Percentiles rank a stretch among this genome's conserved stretches.
These are phyloP conservation scores for Calocybe gangraenosa DNA, from an alignment of 768 basidiomycete genomes.

Conservation along the genomic window DNA sequence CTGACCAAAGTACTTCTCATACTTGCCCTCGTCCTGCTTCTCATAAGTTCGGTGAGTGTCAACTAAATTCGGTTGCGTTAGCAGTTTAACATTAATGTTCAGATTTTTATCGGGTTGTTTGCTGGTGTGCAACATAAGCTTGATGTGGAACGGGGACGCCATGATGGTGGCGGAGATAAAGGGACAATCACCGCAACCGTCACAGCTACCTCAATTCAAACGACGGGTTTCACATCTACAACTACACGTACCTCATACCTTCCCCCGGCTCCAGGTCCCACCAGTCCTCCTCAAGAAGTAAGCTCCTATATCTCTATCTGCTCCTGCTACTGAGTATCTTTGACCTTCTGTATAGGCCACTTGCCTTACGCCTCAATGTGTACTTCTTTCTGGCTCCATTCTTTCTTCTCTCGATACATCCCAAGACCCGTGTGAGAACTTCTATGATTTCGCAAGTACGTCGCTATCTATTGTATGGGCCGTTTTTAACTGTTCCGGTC, in stretches of 20 bases:
- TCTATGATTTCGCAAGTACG: slow-evolving; percentile 90
- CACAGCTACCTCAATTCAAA: slow-evolving; percentile 23
- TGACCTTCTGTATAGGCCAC: slow-evolving; percentile 37
- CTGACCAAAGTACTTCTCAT: slow-evolving; percentile 81
- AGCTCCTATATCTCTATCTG: slow-evolving; percentile 4
- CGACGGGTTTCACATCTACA: slow-evolving; percentile 25
- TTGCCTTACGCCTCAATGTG: slow-evolving; percentile 78
- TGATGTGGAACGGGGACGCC: slow-evolving; percentile 39
- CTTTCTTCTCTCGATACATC: slow-evolving; percentile 74
- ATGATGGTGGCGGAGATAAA: slow-evolving; percentile 28
- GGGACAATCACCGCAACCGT: slow-evolving; percentile 26
- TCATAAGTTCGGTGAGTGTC: slow-evolving; percentile 60
- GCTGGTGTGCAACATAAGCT: slow-evolving; percentile 84
- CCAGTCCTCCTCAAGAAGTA: slow-evolving; percentile 50
- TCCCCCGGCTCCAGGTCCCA: slow-evolving; percentile 48
- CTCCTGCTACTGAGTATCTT: background rate
- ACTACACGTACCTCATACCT: slow-evolving; percentile 36
- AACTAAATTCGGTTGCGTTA: background rate
- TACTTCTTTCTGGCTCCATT: slow-evolving; percentile 78
- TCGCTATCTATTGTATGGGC: no score
- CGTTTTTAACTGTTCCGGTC: no score
- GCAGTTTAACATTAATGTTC: background rate
- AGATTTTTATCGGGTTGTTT: slow-evolving; percentile 91
- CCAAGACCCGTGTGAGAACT: slow-evolving; percentile 93
- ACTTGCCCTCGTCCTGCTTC: slow-evolving; percentile 69